A percentile compares a stretch with the other conserved stretches of the same genome.
Evolutionary conservation across 441 rosid genomes (phyloP).

Genomic region (Omphalea diandra): DNA sequence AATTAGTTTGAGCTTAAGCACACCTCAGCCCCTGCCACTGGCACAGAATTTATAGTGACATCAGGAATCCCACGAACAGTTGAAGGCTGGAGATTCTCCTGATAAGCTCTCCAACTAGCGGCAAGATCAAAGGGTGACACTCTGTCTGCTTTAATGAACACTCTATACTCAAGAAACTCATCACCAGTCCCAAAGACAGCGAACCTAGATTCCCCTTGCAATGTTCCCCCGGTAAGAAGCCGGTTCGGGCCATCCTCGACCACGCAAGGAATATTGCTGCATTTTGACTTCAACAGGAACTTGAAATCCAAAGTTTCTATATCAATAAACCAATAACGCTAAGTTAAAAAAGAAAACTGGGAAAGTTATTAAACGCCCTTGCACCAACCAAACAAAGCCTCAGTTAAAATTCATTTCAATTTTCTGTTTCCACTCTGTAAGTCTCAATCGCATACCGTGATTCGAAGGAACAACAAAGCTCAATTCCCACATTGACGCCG

Average conservation of each 20-base stretch:
- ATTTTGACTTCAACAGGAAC: slow-evolving; percentile 93
- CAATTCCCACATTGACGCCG: slow-evolving; percentile 82
- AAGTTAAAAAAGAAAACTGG: background rate
- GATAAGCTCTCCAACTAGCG: slow-evolving; percentile 97
- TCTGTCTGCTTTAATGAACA: slow-evolving; percentile 77
- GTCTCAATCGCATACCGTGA: slow-evolving; percentile 90
- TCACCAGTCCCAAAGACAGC: slow-evolving; percentile 71
- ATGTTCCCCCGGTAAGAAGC: slow-evolving; percentile 66
- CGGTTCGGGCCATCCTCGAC: slow-evolving; percentile 93
- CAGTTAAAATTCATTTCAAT: too few relatives aligned
- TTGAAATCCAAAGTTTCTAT: slow-evolving; percentile 94
- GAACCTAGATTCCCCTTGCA: slow-evolving; percentile 80
- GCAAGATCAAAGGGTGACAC: slow-evolving; percentile 99
- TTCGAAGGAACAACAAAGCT: slow-evolving; percentile 98
- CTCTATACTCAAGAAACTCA: slow-evolving; percentile 74
- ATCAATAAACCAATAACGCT: too few relatives aligned
- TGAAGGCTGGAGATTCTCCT: slow-evolving; percentile 88
- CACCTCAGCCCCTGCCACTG: slow-evolving; percentile 57
- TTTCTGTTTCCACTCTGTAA: too few relatives aligned
- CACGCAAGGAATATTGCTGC: slow-evolving; percentile 53
- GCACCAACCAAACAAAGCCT: too few relatives aligned
- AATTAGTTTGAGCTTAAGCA: slow-evolving; percentile 16
- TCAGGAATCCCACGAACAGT: slow-evolving; percentile 95
- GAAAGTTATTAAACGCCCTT: background rate
- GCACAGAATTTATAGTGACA: slow-evolving; percentile 78